These are phyloP conservation scores for Neonothopanus nambi DNA, from an alignment of 1,284 basidiomycete genomes.

Conservation along the genomic window DNA sequence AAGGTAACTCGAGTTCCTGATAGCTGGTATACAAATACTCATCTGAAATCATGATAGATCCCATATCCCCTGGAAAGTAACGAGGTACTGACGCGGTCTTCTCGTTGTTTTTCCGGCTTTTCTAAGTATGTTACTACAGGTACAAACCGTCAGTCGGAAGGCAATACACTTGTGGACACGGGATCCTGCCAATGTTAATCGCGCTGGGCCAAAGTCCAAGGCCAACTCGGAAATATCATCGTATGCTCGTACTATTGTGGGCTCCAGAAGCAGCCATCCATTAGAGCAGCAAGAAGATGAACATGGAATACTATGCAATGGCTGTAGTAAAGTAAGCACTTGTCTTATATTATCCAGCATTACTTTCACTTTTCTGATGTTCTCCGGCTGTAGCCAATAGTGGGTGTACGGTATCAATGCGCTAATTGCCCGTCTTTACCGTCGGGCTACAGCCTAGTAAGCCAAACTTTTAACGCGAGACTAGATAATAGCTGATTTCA, in stretches of 20 bases:
- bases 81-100: conserved; percentile 45
- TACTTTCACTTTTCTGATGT: not conserved
- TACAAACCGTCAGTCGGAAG: conserved; percentile 68
- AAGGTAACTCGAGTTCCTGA: conserved; percentile 56
- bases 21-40: not conserved
- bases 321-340: conserved; percentile 54
- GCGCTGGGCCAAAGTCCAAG: conserved; percentile 43
- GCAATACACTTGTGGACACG: conserved; percentile 78
- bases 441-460: conserved; percentile 62
- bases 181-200: conserved; percentile 63
- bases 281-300: conserved; percentile 37
- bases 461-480: conserved; percentile 19
- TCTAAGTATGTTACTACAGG: conserved; percentile 26
- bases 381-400: conserved; percentile 48
- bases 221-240: conserved; percentile 61
- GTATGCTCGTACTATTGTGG: conserved; percentile 64
- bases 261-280: conserved; percentile 30
- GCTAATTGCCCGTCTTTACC: conserved; percentile 71
- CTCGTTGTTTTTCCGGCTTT: not conserved
- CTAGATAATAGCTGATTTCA: no score
- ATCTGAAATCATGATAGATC: conserved; percentile 2
- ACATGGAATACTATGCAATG: conserved; percentile 59
- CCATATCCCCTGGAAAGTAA: conserved; percentile 55
- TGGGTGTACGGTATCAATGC: conserved; percentile 76
- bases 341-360: conserved; percentile 18